Evolutionary conservation across 106 monocot species (phyloP), one percentile per base, ranked within the genome.

Genomic region (Vanilla planifolia): DNA sequence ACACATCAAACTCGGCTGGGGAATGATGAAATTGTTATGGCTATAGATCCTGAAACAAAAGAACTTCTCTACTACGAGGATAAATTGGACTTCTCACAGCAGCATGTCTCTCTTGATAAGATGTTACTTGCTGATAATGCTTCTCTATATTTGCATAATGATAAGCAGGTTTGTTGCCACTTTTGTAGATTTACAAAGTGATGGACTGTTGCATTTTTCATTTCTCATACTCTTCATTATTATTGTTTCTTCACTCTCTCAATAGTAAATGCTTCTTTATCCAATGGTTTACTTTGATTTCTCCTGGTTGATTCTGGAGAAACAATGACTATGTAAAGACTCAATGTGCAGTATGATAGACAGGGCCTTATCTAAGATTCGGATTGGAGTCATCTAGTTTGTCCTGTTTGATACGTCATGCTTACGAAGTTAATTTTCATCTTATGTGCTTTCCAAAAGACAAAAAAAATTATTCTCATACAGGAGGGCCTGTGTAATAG

Each of bases 61-160:
- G 85, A 98, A 46, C 85, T 98, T 47, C 52, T 82, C 20, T 88
- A 79, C 51, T 92, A 98, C 60, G 98, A 98, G 62, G 98, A 98
- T 65, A 91, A 73, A 61, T 60, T 68, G 63, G 86, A 92, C 61
- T 21, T 51, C 15, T 65, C 82, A 27, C 51, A 81, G 44, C 53
- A 34, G 19, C 57, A 62, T 43, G 39, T 92, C 56, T 67, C 79
- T 60, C 80, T 98, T 42, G 96, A 98, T 57, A 91, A 84, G 58
- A 66, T 63, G 35, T 65, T 91, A 30, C 72, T 85, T 29, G 71
- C 59, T 27, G 81, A 77, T 60, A 76, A 66, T 74, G 51, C 76
- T 73, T 58, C 80, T 72, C 71, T 98, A 17, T 35, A 33, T 46
- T 63, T 98, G 73, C 91, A 82, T 53, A 92, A 76, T 70, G 88